These are phyloP conservation scores for Blastocystis hominis DNA, from an alignment of 352 stramenopile genomes.

Conservation along the genomic window DNA sequence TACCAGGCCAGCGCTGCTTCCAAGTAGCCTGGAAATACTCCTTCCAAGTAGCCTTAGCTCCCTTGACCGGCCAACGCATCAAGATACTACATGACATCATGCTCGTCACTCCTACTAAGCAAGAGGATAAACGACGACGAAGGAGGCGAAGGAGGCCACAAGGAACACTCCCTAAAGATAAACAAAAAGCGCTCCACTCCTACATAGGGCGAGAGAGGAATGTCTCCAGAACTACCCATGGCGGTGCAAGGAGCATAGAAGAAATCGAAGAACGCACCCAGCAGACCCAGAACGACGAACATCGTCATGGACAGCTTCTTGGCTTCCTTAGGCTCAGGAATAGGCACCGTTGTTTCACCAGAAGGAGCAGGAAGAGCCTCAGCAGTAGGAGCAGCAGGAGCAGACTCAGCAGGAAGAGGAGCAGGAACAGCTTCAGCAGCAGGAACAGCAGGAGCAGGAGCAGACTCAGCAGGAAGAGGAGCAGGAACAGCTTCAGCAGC, in stretches of 20 bases:
- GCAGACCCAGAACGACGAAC: background rate
- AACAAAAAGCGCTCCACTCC: background rate
- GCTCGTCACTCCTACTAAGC: background rate
- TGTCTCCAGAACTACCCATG: background rate
- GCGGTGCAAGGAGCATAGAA: conserved; percentile 48
- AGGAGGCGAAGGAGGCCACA: conserved; percentile 17
- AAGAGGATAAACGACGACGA: conserved; percentile 14
- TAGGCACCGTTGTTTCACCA: background rate
- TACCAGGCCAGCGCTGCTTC: conserved; percentile 48
- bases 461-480: background rate
- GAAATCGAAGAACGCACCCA: conserved; percentile 28
- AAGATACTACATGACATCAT: background rate
- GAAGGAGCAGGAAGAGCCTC: background rate
- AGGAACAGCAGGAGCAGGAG: background rate
- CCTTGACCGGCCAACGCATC: conserved; percentile 31
- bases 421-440: background rate
- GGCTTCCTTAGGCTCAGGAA: background rate
- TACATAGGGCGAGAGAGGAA: conserved; percentile 15
- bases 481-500: background rate
- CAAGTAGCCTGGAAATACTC: conserved; percentile 45
- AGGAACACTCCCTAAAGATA: conserved; percentile 41
- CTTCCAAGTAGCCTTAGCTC: background rate
- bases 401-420: background rate
- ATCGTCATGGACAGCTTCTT: conserved; percentile 3
- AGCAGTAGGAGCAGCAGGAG: background rate